Base-by-base conservation (phyloP, 495 filamentous ascomycete species). In the Chaetomium fimeti region DNA sequence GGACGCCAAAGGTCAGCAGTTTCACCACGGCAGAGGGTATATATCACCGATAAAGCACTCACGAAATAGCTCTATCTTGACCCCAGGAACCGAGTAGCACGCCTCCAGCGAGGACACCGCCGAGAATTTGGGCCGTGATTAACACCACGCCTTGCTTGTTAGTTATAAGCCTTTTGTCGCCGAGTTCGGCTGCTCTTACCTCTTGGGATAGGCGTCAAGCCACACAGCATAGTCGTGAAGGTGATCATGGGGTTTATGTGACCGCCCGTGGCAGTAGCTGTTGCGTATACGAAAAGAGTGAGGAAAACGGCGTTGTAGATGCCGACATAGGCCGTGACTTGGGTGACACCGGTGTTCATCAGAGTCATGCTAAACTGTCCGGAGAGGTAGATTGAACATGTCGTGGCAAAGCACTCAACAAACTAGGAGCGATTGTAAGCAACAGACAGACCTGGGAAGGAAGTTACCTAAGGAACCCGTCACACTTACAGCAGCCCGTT, bases 191-290 rank as follows among this genome's bases (percentile, higher is more conserved):
- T 5, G 2, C 6, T 45, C 2, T 58, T 12, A 48, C 76, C 79
- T 63, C 82, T 69, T 0, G 82, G 74, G 29, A 83, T 72, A 12
- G 78, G 77, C 11, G 79, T 81, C 22, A 85, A 70, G 12, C 82
- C 82, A 8, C 77, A 77, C 29, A 80, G 76, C 62, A 84, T 75
- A 15, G 82, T 83, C 22, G 82, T 72, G 18, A 84, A 73, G 0
- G 81, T 83, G 57, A 85, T 84, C 18, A 78, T 74, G 0, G 82
- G 83, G 62, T 79, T 85, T 54, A 85, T 60, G 58, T 85, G 83
- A 12, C 79, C 81, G 55, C 82, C 84, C 20, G 79, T 82, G 6
- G 76, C 76, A 1, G 81, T 75, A 15, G 78, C 76, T n/a, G 80
- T 75, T 22, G 79, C 78, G 57, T 79, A 84, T 61, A 84, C 83